These are phyloP conservation scores for Talaromyces wortmannii DNA, from an alignment of 495 filamentous ascomycete genomes.

Conservation along the genomic window DNA sequence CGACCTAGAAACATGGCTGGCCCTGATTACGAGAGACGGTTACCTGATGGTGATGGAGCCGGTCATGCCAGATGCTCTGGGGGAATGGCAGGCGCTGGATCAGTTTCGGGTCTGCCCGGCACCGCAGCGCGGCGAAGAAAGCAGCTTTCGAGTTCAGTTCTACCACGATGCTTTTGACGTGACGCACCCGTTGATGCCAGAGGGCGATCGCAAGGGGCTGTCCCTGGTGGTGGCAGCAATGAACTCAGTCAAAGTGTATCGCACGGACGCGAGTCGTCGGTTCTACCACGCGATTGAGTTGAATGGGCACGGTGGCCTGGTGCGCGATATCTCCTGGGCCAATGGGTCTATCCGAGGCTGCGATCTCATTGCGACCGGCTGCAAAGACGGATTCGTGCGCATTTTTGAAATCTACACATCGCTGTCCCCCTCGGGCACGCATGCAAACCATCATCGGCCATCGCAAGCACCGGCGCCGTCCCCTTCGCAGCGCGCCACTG, in stretches of 20 bases:
- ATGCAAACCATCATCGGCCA: slow-evolving; percentile 20
- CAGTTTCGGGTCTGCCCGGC: slow-evolving; percentile 56
- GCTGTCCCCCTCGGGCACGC: slow-evolving; percentile 16
- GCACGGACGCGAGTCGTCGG: slow-evolving; percentile 57
- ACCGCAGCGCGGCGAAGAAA: slow-evolving; percentile 70
- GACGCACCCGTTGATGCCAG: slow-evolving; percentile 67
- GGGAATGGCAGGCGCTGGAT: slow-evolving; percentile 68
- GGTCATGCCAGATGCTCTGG: slow-evolving; percentile 72
- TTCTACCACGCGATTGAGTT: slow-evolving; percentile 80
- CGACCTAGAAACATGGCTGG: slow-evolving; percentile 71
- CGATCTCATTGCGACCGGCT: slow-evolving; percentile 86
- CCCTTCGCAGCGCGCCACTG: slow-evolving; percentile 26
- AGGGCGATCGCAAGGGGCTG: slow-evolving; percentile 65
- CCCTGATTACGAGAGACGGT: slow-evolving; percentile 74
- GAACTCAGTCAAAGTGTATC: slow-evolving; percentile 70
- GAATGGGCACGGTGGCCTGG: slow-evolving; percentile 59
- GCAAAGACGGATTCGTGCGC: slow-evolving; percentile 81
- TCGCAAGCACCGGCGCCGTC: slow-evolving; percentile 24
- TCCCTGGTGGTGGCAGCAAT: slow-evolving; percentile 79
- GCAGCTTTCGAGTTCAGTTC: slow-evolving; percentile 76
- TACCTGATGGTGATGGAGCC: slow-evolving; percentile 78
- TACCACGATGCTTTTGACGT: slow-evolving; percentile 76
- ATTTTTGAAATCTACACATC: slow-evolving; percentile 72
- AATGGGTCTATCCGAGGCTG: slow-evolving; percentile 78
- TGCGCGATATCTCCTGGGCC: slow-evolving; percentile 92